Percentiles rank a stretch among this genome's conserved stretches.
phyloP scores from a whole-genome alignment of 306 rosid species.

The Leucaena leucocephala region DNA sequence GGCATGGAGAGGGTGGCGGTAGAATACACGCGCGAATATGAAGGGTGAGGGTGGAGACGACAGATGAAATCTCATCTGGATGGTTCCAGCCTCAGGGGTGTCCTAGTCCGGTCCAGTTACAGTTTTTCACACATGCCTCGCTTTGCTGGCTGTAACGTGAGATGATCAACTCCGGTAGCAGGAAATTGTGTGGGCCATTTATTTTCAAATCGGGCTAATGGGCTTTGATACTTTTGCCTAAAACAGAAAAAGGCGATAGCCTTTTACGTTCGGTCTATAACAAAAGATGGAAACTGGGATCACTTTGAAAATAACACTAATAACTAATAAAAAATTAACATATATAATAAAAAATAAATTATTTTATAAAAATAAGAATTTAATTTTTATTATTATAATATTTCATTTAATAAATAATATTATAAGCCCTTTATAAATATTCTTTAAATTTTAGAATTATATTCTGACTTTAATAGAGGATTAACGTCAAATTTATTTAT shows the following conservation, averaged over 20 bases:
- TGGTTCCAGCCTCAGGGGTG: conserved; percentile 19
- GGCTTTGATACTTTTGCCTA: neutral
- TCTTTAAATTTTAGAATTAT: too few relatives aligned
- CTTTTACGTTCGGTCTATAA: neutral
- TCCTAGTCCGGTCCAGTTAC: neutral
- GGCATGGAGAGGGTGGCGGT: neutral
- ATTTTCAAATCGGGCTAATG: neutral
- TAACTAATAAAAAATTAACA: neutral
- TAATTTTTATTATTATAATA: too few relatives aligned
- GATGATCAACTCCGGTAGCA: neutral
- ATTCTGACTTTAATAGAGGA: too few relatives aligned
- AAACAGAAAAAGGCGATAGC: neutral
- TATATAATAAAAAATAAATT: too few relatives aligned
- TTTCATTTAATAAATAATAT: too few relatives aligned
- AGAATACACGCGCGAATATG: neutral
- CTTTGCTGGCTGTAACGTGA: neutral
- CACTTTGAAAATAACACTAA: neutral
- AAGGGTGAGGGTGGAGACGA: neutral
- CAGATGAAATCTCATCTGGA: neutral
- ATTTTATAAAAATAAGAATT: too few relatives aligned
- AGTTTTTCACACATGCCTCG: neutral
- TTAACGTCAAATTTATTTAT: too few relatives aligned
- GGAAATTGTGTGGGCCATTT: neutral
- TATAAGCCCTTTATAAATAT: too few relatives aligned
- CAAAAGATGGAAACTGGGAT: neutral